Evolutionary conservation across 345 rosid species (phyloP).

Genomic region (Citrus cavaleriei): DNA sequence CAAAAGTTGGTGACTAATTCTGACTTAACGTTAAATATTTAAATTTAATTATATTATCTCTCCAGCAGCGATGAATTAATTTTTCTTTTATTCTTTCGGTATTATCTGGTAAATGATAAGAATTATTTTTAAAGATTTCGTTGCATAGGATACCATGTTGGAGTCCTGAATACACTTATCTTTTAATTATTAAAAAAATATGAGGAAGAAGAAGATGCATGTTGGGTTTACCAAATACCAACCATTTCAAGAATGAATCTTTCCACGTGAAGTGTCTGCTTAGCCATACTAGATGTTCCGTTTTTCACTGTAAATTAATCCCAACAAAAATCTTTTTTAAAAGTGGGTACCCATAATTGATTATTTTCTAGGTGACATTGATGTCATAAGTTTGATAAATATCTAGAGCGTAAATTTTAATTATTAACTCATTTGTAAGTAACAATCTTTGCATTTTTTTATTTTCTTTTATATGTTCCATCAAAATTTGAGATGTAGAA

Average conservation of each 20-base stretch:
- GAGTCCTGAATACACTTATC: background rate
- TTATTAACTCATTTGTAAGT: no score
- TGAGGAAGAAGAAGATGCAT: background rate
- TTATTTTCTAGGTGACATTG: background rate
- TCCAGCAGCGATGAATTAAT: no score
- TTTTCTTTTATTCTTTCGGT: no score
- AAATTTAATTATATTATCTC: no score
- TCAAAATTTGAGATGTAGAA: no score
- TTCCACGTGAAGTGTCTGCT: slow-evolving; percentile 34
- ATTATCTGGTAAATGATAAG: no score
- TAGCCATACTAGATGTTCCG: background rate
- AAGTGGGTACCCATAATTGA: slow-evolving; percentile 16
- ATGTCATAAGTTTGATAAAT: no score
- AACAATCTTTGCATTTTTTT: no score
- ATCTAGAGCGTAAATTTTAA: no score
- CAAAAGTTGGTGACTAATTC: background rate
- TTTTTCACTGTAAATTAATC: background rate
- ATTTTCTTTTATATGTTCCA: no score
- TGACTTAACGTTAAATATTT: background rate
- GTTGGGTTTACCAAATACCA: slow-evolving; percentile 29
- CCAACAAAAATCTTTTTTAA: background rate
- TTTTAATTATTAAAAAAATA: background rate
- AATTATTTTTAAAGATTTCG: background rate
- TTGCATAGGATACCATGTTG: slow-evolving; percentile 8
- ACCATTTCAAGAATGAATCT: slow-evolving; percentile 21